Evolutionary conservation across 305 asterid species (phyloP), one percentile per base, ranked within the genome.

Genomic region (Nicotiana rustica): DNA sequence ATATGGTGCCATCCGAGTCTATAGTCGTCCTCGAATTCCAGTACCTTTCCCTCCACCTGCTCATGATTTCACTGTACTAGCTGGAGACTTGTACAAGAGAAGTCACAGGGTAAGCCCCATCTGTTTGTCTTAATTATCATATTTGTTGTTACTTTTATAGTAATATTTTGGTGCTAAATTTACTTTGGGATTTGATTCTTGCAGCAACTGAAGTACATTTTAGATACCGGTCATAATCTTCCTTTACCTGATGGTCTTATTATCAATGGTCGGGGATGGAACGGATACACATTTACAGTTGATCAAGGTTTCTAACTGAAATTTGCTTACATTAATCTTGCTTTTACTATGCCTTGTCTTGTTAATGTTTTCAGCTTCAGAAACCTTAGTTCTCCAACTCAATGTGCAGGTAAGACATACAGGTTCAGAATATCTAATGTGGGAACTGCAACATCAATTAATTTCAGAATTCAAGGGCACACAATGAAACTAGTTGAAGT

Each of bases 241-340:
- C 97, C 98, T 17, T 85, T 82, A 76, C 99, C 99, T 0, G 99
- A 96, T 86, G 99, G 99, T 59, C 95, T 96, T 44, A 85, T 93
- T 77, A 94, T 96, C 83, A 96, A 96, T 25, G 98, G 99, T 3
- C 97, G 91, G 19, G 99, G 98, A 13, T 94, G 98, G 98, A 93
- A 93, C 55, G 98, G 98, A 65, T 91, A 91, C 73, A 91, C 97
- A 5, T 94, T 96, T 87, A 87, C 90, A 0, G 98, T 96, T 21
- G 91, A 92, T 47, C 98, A 78, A 90, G 99, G 98, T 95, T 14
- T 10, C 59, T 69, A n/a, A 41, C 49, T 41, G 49, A 41, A 19
- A 52, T 25, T 4, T 49, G 14, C 77, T 55, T 68, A 44, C 5
- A n/a, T 14, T 0, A 17, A 5, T 79, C 17, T 61, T 13, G 49